These are phyloP conservation scores for Syzygium jambos DNA, from an alignment of 345 rosid genomes.

Conservation along the genomic window DNA sequence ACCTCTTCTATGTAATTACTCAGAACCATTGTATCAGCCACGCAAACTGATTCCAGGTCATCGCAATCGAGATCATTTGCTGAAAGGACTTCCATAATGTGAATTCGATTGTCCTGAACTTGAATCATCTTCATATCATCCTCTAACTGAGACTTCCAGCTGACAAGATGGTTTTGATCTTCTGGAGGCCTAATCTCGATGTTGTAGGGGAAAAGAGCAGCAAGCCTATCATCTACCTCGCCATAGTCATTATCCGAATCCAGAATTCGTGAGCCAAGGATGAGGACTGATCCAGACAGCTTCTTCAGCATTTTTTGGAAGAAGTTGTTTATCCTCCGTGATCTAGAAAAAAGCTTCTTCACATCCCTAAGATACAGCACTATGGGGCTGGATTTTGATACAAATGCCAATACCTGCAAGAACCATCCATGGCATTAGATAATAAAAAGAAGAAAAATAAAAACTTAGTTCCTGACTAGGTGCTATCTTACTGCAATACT, in stretches of 20 bases:
- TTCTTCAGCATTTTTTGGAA: constrained; percentile 75
- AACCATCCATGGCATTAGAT: neutral
- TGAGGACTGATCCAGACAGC: constrained; percentile 68
- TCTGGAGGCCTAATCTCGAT: constrained; percentile 86
- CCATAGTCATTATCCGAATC: constrained; percentile 32
- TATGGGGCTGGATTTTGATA: constrained; percentile 69
- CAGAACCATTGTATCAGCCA: constrained; percentile 60
- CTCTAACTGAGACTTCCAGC: constrained; percentile 91
- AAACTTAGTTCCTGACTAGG: neutral
- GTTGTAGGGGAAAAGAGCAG: constrained; percentile 71
- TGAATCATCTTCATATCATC: constrained; percentile 93
- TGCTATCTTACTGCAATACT: neutral
- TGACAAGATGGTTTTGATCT: constrained; percentile 67
- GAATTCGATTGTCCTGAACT: constrained; percentile 84
- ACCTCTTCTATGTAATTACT: constrained; percentile 86
- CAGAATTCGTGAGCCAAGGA: constrained; percentile 71
- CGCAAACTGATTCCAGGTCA: constrained; percentile 63
- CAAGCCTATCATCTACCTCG: constrained; percentile 59
- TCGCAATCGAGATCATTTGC: constrained; percentile 85
- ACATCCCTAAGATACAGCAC: constrained; percentile 81
- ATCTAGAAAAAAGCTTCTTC: constrained; percentile 53
- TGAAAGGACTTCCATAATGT: constrained; percentile 83
- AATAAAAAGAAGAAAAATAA: neutral
- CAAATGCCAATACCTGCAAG: constrained; percentile 60
- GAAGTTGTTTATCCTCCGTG: constrained; percentile 56